Evolutionary conservation across 2,329 filamentous ascomycete species (phyloP).

Genomic region (Zymoseptoria ardabiliae): DNA sequence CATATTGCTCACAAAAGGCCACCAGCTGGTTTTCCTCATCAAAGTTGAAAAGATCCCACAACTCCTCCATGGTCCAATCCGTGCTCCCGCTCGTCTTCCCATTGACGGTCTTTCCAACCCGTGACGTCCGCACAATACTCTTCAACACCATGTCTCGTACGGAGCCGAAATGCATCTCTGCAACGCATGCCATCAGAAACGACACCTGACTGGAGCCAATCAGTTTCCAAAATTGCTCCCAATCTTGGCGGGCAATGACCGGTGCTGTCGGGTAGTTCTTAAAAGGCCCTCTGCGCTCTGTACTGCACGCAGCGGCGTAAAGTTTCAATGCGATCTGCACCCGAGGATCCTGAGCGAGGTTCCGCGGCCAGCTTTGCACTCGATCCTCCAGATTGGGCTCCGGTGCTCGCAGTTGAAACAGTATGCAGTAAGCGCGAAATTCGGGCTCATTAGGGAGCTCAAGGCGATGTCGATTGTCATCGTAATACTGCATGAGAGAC

Average conservation of each 20-base stretch:
- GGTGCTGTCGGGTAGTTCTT: constrained; percentile 40
- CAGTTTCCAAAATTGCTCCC: constrained; percentile 50
- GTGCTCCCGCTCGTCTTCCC: constrained; percentile 34
- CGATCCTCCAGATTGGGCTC: constrained; percentile 50
- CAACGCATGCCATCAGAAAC: constrained; percentile 57
- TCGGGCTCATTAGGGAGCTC: constrained; percentile 54
- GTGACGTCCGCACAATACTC: constrained; percentile 24
- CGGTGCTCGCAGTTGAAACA: constrained; percentile 46
- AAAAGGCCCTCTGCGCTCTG: constrained; percentile 44
- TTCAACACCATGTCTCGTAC: constrained; percentile 51
- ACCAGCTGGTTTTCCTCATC: constrained; percentile 49
- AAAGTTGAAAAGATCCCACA: constrained; percentile 48
- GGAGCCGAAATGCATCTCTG: constrained; percentile 55
- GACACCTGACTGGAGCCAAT: constrained; percentile 49
- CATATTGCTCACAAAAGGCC: constrained; percentile 48
- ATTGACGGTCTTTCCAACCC: constrained; percentile 3
- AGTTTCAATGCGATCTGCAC: constrained; percentile 52
- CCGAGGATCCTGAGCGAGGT: constrained; percentile 44
- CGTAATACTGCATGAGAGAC: constrained; percentile 55
- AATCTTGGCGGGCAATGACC: constrained; percentile 52
- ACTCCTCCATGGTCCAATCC: constrained; percentile 49
- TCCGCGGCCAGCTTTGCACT: constrained; percentile 48
- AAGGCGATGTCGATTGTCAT: constrained; percentile 45
- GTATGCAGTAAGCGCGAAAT: constrained; percentile 56
- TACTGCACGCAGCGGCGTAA: constrained; percentile 49